phyloP scores from a whole-genome alignment of 2,329 filamentous ascomycete genomes.

The Claviceps humidiphila region DNA sequence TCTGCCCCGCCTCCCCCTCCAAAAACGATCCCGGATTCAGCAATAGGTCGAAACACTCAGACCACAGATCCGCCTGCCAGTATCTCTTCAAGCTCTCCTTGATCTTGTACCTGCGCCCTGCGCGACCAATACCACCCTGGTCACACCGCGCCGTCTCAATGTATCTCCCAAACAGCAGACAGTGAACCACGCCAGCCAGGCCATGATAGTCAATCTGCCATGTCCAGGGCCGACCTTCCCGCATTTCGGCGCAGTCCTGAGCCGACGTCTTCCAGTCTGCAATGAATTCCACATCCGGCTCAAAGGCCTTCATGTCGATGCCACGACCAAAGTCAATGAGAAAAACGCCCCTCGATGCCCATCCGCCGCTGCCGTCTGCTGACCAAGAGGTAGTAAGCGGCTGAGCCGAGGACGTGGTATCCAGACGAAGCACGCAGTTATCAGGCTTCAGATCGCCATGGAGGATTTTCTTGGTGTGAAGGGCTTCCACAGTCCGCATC shows the following conservation, averaged over 20 bases:
- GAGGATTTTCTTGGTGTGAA: conserved; percentile 67
- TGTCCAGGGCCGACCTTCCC: conserved; percentile 87
- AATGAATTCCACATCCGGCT: conserved; percentile 62
- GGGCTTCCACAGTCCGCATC: conserved; percentile 73
- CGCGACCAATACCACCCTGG: conserved; percentile 41
- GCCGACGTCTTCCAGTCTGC: conserved; percentile 87
- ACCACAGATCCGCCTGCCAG: conserved; percentile 92
- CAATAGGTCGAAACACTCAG: conserved; percentile 66
- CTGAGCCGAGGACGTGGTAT: conserved; percentile 29
- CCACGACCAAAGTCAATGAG: conserved; percentile 92
- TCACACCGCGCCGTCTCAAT: conserved; percentile 62
- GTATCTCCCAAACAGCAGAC: conserved; percentile 85
- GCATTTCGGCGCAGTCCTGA: conserved; percentile 90
- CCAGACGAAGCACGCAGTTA: conserved; percentile 83
- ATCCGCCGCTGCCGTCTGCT: conserved; percentile 62
- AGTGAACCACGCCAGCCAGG: conserved; percentile 76
- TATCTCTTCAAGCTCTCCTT: conserved; percentile 81
- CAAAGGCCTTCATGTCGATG: conserved; percentile 85
- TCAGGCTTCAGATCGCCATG: conserved; percentile 94
- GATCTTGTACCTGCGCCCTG: conserved; percentile 60
- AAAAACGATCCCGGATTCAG: conserved; percentile 62
- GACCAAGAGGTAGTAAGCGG: conserved; percentile 52
- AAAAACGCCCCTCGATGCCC: conserved; percentile 65
- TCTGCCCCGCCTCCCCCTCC: conserved; percentile 49
- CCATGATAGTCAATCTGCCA: conserved; percentile 97